Conservation (phyloP, 2,329 filamentous ascomycete genomes). For the Macrophomina pseudophaseolina region DNA sequence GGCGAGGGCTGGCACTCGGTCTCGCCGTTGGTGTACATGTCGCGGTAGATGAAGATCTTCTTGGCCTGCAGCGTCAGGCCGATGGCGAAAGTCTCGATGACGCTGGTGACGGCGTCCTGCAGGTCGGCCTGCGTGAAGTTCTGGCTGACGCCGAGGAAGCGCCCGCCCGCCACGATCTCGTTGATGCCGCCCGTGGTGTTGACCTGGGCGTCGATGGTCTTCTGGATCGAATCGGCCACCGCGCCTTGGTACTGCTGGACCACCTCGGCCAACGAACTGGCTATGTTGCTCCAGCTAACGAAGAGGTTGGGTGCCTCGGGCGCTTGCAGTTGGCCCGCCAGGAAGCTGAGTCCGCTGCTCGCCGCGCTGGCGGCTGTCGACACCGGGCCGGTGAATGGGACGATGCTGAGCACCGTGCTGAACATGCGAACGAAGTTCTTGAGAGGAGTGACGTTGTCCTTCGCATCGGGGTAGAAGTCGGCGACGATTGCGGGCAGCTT, state of each 20-base stretch:
- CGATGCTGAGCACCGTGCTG: constrained; percentile 3
- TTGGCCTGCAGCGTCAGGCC: neutral
- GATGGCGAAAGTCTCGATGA: neutral
- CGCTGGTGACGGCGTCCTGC: neutral
- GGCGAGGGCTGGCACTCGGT: neutral
- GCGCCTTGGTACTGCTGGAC: neutral
- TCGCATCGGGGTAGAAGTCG: neutral
- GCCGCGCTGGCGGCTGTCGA: neutral
- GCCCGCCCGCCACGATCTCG: neutral
- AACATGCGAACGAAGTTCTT: neutral
- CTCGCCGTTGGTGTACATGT: neutral
- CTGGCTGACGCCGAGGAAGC: neutral
- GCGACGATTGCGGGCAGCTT: neutral
- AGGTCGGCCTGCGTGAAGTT: constrained; percentile 4
- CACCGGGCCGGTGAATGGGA: neutral
- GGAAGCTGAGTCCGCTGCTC: neutral
- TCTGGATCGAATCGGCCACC: neutral
- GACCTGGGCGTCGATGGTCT: neutral
- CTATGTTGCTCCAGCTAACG: neutral
- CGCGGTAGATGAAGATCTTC: constrained; percentile 2
- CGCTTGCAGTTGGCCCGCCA: neutral
- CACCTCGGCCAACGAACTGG: neutral
- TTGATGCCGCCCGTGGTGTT: neutral
- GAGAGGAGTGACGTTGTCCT: neutral
- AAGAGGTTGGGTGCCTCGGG: neutral